Conservation (phyloP, 1,284 basidiomycete species). For the Puccinia novopanici region DNA sequence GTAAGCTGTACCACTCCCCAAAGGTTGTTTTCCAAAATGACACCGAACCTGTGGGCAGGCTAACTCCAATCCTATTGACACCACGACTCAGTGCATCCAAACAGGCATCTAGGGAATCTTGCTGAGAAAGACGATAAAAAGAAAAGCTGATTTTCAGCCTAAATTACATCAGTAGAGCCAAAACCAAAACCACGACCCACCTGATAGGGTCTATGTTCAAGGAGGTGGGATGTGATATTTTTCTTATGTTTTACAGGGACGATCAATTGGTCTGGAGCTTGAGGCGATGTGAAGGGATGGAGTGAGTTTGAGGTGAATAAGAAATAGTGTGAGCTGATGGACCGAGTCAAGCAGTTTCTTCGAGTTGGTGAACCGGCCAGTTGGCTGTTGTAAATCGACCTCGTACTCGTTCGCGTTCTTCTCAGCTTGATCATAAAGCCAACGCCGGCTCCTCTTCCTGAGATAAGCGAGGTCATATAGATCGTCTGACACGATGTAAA, state of each 20-base stretch:
- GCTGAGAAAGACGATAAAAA: conserved; percentile 65
- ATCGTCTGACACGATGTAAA: neutral
- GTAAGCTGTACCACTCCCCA: neutral
- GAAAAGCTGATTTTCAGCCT: neutral
- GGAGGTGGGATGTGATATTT: neutral
- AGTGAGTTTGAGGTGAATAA: neutral
- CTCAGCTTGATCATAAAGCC: neutral
- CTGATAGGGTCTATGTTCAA: conserved; percentile 34
- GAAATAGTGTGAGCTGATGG: neutral
- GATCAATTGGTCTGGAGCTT: neutral
- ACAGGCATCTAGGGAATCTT: conserved; percentile 79
- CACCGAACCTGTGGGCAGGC: conserved; percentile 70
- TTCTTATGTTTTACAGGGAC: neutral
- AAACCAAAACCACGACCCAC: neutral
- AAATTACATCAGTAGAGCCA: neutral
- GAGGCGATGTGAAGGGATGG: neutral
- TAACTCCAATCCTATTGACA: conserved; percentile 80
- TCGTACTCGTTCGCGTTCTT: neutral
- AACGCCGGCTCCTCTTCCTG: neutral
- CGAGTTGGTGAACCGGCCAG: conserved; percentile 1
- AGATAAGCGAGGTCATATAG: neutral
- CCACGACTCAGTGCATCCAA: conserved; percentile 70
- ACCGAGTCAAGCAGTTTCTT: neutral
- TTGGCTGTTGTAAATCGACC: neutral
- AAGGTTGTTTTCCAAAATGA: neutral